A percentile compares a stretch with the other conserved stretches of the same genome.
These are phyloP conservation scores for Leishmania turanica DNA, from an alignment of 208 protist species.

Conservation along the genomic window DNA sequence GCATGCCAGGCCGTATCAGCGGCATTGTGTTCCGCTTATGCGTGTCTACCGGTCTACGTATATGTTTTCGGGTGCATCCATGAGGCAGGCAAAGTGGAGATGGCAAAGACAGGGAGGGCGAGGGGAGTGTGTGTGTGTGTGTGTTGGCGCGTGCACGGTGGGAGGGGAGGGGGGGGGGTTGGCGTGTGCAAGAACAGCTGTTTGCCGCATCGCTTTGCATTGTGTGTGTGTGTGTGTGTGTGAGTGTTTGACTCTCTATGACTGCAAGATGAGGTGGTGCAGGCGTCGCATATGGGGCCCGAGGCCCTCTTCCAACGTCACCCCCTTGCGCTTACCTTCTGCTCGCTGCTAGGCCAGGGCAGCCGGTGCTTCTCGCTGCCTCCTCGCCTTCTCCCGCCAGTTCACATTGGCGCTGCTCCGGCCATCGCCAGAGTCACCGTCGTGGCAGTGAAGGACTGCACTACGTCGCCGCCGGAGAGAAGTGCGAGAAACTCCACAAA, in stretches of 20 bases:
- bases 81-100: neutral
- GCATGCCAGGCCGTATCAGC: conserved; percentile 78
- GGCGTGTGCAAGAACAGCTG: neutral
- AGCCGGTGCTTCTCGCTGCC: too few species aligned
- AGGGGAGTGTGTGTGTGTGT: neutral
- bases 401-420: neutral
- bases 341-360: neutral
- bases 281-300: neutral
- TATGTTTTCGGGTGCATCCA: neutral
- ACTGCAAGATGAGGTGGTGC: neutral
- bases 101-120: neutral
- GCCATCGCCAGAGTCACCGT: conserved; percentile 53
- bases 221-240: neutral
- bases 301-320: neutral
- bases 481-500: conserved; percentile 86
- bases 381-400: neutral
- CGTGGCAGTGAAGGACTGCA: conserved; percentile 73
- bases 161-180: too few species aligned
- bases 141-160: neutral
- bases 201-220: too few species aligned
- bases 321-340: neutral
- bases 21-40: conserved; percentile 47
- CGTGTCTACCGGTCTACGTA: neutral
- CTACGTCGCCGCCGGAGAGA: conserved; percentile 72
- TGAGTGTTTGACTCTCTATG: neutral